Evolutionary conservation across 495 filamentous ascomycete species (phyloP), one percentile per base, ranked within the genome.

Genomic region (Letharia lupina): DNA sequence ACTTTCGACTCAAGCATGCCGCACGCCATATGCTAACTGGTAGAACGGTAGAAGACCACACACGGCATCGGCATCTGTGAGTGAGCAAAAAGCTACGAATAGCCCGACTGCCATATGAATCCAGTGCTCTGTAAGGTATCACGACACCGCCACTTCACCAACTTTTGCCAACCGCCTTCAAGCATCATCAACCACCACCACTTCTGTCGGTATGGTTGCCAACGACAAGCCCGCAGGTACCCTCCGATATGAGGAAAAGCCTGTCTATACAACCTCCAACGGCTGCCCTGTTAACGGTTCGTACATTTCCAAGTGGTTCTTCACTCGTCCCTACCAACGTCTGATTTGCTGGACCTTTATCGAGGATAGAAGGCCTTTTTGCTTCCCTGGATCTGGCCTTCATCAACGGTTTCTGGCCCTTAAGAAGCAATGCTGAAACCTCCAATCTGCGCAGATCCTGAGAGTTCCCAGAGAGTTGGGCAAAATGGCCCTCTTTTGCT

Each of bases 231-330:
- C 77, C 33, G 73, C 74, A 15, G 75, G 75, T 47, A 84, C 82
- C 68, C 81, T 83, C 73, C 78, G 78, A 73, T 84, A 86, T 72
- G 75, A 78, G 59, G 81, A 86, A 72, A 81, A 81, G 71, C 84
- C 82, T 12, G 75, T 83, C 66, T 87, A 86, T 70, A 87, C 84
- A 10, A 80, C 84, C 42, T 85, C 83, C 72, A 87, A 84, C 78
- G 84, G 83, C 65, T 83, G 77, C 60, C 82, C 82, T 44, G 75
- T 81, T 12, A 62, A 66, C 28, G 54, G 54, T 57, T 57, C 33
- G 54, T 57, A 37, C 54, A 35, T 20, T 37, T 11, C 52, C 16
- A 57, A 10, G 15, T 37, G 8, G 16, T 56, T 35, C 5, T 57
- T 8, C 5, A 57, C 15, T 37, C 18, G 2, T 35, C 13, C 5